Base-by-base conservation (phyloP, 176 grass and related monocot species). In the Tuctoria greenei region DNA sequence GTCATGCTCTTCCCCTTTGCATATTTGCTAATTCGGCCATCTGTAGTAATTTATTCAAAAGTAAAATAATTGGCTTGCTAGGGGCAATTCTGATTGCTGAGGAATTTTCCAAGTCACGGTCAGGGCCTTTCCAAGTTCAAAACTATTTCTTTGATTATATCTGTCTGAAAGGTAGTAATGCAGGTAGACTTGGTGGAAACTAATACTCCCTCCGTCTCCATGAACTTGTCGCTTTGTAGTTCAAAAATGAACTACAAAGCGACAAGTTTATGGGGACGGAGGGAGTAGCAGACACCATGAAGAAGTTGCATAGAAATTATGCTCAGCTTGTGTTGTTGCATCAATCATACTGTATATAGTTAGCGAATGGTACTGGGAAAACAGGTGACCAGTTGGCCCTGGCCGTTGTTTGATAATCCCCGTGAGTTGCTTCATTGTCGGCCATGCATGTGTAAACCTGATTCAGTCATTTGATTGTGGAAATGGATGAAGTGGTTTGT, bases 261-360 rank as follows among this genome's bases (percentile, higher is more conserved):
- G n/a, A n/a, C n/a, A n/a, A n/a, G n/a, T n/a, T n/a, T n/a, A n/a
- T n/a, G n/a, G n/a, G n/a, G n/a, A n/a, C n/a, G n/a, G n/a, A n/a
- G n/a, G n/a, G n/a, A n/a, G n/a, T n/a, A n/a, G 12, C 61, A 61
- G 3, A 28, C 58, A 70, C 27, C 12, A 40, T 21, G 18, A 61
- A n/a, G 85, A 78, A 79, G 43, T 43, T 83, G 8, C 61, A n/a
- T 8, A 47, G 85, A 87, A 87, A 81, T 52, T 79, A 54, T 60
- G 31, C 2, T 21, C 17, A 41, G 15, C 55, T 16, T 47, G 11
- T 45, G 12, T 45, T 64, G 27, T 64, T 39, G 45, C 25, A 46
- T 67, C 18, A 76, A 16, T 25, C 23, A 8, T 5, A 49, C n/a
- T 49, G 46, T 24, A 24, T 24, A 37, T 49, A 61, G 13, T 49